Evolutionary conservation across 139 green algal genomes (phyloP).

Genomic region (Chlorella ohadii): DNA sequence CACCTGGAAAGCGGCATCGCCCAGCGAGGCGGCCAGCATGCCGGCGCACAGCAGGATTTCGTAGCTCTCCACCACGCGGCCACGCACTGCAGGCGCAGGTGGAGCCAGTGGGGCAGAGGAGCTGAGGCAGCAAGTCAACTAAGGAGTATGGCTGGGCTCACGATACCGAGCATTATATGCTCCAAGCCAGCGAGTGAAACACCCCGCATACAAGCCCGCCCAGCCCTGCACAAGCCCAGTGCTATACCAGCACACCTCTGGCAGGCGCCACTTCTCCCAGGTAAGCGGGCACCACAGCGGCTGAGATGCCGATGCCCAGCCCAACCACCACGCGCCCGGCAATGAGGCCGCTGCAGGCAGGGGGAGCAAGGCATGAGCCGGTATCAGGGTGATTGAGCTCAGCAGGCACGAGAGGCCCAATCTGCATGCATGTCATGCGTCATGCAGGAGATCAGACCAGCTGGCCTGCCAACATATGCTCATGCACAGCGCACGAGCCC

Average conservation of each 20-base stretch:
- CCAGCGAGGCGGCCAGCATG: conserved; percentile 72
- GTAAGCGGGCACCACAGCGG: conserved; percentile 85
- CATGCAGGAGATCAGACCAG: too few relatives aligned
- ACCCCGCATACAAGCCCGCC: too few relatives aligned
- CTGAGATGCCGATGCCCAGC: conserved; percentile 81
- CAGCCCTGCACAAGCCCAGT: background rate
- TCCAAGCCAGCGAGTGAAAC: too few relatives aligned
- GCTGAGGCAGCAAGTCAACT: too few relatives aligned
- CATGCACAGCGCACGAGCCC: too few relatives aligned
- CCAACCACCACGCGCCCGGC: conserved; percentile 75
- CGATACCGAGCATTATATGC: too few relatives aligned
- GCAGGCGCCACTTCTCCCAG: conserved; percentile 84
- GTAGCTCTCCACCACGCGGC: conserved; percentile 70
- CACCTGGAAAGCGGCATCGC: conserved; percentile 66
- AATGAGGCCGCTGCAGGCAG: conserved; percentile 62
- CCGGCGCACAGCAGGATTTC: conserved; percentile 84
- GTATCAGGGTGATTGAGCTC: background rate
- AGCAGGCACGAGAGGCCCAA: background rate
- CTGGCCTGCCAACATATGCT: too few relatives aligned
- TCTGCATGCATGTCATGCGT: too few relatives aligned
- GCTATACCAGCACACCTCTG: background rate
- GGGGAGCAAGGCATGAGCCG: background rate
- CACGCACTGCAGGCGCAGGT: conserved; percentile 38
- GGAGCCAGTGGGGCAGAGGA: background rate
- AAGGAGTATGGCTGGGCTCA: too few relatives aligned